These are phyloP conservation scores for Apiotrichum porosum DNA, from an alignment of 1,284 basidiomycete genomes.

Conservation along the genomic window DNA sequence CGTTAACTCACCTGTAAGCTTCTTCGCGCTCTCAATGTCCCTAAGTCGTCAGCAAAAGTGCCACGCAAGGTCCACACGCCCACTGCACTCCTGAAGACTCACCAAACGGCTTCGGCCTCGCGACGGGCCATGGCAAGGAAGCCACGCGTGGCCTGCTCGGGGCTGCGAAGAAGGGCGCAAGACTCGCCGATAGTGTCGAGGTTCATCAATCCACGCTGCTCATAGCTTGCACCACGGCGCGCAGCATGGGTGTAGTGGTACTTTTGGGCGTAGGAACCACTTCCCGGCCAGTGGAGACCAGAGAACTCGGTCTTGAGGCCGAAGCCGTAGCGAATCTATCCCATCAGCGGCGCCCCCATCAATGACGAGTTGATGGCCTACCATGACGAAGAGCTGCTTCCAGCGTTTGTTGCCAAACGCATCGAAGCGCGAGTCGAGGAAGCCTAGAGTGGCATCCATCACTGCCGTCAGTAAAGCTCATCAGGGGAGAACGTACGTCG, in stretches of 20 bases:
- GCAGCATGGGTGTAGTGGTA: conserved; percentile 10
- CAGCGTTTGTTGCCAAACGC: conserved; percentile 20
- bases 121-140: conserved; percentile 35
- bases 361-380: too few relatives aligned
- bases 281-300: conserved; percentile 33
- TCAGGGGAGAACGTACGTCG: conserved; percentile 33
- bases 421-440: conserved; percentile 27
- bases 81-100: neutral
- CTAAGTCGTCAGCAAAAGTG: conserved; percentile 22
- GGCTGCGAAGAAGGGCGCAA: conserved; percentile 29
- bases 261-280: conserved; percentile 10
- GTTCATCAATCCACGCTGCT: neutral
- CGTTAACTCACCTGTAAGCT: conserved; percentile 24
- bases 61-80: too few relatives aligned
- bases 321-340: conserved; percentile 28
- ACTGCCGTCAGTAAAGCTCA: conserved; percentile 24
- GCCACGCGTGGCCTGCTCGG: conserved; percentile 31
- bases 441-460: conserved; percentile 28
- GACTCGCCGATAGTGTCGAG: conserved; percentile 19
- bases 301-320: conserved; percentile 20
- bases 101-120: conserved; percentile 23
- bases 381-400: conserved; percentile 24
- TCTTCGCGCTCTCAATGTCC: conserved; percentile 28
- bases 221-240: neutral
- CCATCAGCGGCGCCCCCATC: too few relatives aligned